Evolutionary conservation across 306 rosid species (phyloP), one percentile per base, ranked within the genome.

Genomic region (Acacia confusa): DNA sequence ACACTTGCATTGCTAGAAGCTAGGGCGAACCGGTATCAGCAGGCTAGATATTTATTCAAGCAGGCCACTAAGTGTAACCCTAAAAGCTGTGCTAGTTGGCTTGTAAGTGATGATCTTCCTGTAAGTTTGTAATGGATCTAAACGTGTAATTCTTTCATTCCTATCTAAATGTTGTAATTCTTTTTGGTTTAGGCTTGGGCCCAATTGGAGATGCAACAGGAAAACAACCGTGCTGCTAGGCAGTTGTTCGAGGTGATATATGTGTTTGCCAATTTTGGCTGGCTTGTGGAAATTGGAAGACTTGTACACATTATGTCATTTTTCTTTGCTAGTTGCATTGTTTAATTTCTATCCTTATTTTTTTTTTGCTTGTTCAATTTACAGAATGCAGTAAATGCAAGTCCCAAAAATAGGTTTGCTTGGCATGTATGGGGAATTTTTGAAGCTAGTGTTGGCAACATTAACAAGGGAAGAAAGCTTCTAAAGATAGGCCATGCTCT

Each of bases 401-500:
- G 99, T 86, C 99, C 99, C 69, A 95, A 93, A 88, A 95, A 95
- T 81, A 88, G 99, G 88, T 93, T 90, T 84, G 86, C 97, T 44
- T 95, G 99, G 99, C 99, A 95, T 81, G 91, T 93, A 17, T 95
- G 99, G 99, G 99, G 95, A n/a, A 64, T 93, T 70, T 95, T 93
- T 88, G 99, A 95, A 93, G 91, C 97, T 34, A 93, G 87, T 20
- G 6, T 82, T 43, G 99, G 97, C 52, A 84, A 90, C 82, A 77
- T 93, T 28, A 93, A 86, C 20, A 89, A 85, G 88, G 99, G 94
- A 85, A 90, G 82, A 81, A 95, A 90, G 75, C 97, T 95, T 78
- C 81, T 95, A 13, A 91, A 81, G 93, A 95, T 95, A 70, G 99
- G 97, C 20, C 99, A 93, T 76, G 87, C 88, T 63, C 89, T 93